A percentile compares a stretch with the other conserved stretches of the same genome.
Evolutionary conservation across 1,139 yeast genomes (phyloP).

Genomic region (Pichia sp.): DNA sequence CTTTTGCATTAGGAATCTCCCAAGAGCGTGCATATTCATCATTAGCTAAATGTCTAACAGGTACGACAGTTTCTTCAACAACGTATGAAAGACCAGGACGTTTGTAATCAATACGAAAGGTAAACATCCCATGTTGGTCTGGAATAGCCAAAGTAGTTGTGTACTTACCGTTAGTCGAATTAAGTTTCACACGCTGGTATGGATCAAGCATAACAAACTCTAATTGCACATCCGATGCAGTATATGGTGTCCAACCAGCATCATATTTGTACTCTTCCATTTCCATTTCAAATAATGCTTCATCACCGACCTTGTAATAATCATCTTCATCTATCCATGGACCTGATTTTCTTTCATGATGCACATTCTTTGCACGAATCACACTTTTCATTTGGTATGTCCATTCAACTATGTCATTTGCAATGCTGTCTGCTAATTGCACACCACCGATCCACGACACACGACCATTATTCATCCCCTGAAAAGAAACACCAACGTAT

Average conservation of each 20-base stretch:
- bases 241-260: slow-evolving; percentile 60
- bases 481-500: slow-evolving; percentile 71
- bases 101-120: slow-evolving; percentile 73
- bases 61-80: slow-evolving; percentile 60
- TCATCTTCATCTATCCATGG: slow-evolving; percentile 18
- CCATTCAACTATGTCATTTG: slow-evolving; percentile 64
- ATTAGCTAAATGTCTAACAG: slow-evolving; percentile 91
- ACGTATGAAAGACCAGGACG: slow-evolving; percentile 74
- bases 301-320: slow-evolving; percentile 65
- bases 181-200: slow-evolving; percentile 70
- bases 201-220: slow-evolving; percentile 93
- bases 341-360: slow-evolving; percentile 50
- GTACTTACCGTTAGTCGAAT: slow-evolving; percentile 38
- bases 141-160: slow-evolving; percentile 65
- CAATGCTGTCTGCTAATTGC: too few relatives aligned
- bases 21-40: slow-evolving; percentile 93
- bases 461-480: slow-evolving; percentile 75
- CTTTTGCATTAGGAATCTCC: slow-evolving; percentile 92
- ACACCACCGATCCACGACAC: slow-evolving; percentile 78
- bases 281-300: slow-evolving; percentile 57
- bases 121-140: slow-evolving; percentile 95
- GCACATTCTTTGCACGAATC: slow-evolving; percentile 48
- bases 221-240: slow-evolving; percentile 50
- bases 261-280: slow-evolving; percentile 56
- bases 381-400: slow-evolving; percentile 60